Percentiles rank a stretch among this genome's conserved stretches.
Conservation (phyloP, 2,329 filamentous ascomycete species). For the Parastagonospora nodorum region DNA sequence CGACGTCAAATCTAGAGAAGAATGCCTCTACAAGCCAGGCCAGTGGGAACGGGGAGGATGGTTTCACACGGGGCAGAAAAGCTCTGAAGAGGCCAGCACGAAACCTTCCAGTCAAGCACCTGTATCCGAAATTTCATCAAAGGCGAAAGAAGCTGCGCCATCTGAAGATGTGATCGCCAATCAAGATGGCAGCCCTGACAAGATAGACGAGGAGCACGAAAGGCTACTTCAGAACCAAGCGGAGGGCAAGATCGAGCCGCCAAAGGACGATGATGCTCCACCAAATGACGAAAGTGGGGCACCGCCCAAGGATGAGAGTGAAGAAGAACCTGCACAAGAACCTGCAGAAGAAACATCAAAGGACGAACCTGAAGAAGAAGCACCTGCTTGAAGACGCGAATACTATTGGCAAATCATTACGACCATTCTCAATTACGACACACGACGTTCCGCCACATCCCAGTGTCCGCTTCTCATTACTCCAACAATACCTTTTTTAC, state of each 20-base stretch:
- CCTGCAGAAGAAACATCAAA: neutral
- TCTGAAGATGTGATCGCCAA: slow-evolving; percentile 27
- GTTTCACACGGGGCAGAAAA: slow-evolving; percentile 61
- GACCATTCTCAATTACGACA: too few relatives aligned
- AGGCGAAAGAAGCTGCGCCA: slow-evolving; percentile 18
- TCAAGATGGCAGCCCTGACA: slow-evolving; percentile 15
- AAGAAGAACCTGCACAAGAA: neutral
- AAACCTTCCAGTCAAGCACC: slow-evolving; percentile 32
- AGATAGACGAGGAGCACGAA: slow-evolving; percentile 28
- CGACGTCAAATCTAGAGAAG: slow-evolving; percentile 61
- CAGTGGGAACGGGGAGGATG: slow-evolving; percentile 87
- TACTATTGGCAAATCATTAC: too few relatives aligned
- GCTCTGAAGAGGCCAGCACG: slow-evolving; percentile 46
- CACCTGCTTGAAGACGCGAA: neutral
- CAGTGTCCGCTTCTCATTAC: too few relatives aligned
- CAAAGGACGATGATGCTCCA: neutral
- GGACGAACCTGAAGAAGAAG: neutral
- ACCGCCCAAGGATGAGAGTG: neutral
- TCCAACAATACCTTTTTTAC: too few relatives aligned
- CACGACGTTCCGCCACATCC: too few relatives aligned
- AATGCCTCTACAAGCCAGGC: slow-evolving; percentile 71
- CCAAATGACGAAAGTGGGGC: too few relatives aligned
- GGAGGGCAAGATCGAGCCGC: slow-evolving; percentile 7
- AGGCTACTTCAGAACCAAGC: slow-evolving; percentile 24
- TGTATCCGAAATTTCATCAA: slow-evolving; percentile 22